phyloP scores from a whole-genome alignment of 2,329 filamentous ascomycete species.

The Aspergillus brunneoviolaceus region DNA sequence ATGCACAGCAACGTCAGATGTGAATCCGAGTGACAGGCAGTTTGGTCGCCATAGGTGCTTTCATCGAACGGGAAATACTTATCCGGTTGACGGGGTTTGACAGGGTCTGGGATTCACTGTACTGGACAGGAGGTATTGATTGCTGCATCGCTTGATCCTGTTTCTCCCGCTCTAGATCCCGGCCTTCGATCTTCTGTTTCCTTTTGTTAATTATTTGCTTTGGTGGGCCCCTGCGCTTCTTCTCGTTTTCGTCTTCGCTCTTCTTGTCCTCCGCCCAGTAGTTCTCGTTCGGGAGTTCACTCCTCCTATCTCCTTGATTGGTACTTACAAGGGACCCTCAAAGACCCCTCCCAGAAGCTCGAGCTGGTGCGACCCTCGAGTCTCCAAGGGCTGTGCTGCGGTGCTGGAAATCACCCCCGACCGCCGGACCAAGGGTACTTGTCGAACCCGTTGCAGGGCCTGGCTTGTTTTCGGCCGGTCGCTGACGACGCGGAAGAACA shows the following conservation, averaged over 20 bases:
- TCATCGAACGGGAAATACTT: background rate
- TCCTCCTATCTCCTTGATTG: background rate
- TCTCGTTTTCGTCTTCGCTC: background rate
- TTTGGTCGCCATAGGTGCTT: background rate
- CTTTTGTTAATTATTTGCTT: background rate
- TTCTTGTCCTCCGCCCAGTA: background rate
- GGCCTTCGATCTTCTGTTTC: background rate
- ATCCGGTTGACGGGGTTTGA: background rate
- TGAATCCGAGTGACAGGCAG: background rate
- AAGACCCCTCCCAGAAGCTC: background rate
- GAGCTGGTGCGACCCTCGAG: background rate
- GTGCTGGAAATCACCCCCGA: background rate
- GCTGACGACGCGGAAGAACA: conserved; percentile 3
- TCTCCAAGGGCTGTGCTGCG: background rate
- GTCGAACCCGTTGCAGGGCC: background rate
- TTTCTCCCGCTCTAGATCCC: background rate
- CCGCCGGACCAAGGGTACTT: background rate
- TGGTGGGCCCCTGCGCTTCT: background rate
- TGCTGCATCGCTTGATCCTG: background rate
- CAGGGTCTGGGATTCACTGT: background rate
- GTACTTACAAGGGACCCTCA: background rate
- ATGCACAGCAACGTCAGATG: background rate
- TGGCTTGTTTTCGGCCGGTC: conserved; percentile 9
- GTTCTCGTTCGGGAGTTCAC: background rate
- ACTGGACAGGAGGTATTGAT: background rate